A percentile compares a stretch with the other conserved stretches of the same genome.
Conservation (phyloP, 2,329 filamentous ascomycete genomes). For the Podosphaera leucotricha region DNA sequence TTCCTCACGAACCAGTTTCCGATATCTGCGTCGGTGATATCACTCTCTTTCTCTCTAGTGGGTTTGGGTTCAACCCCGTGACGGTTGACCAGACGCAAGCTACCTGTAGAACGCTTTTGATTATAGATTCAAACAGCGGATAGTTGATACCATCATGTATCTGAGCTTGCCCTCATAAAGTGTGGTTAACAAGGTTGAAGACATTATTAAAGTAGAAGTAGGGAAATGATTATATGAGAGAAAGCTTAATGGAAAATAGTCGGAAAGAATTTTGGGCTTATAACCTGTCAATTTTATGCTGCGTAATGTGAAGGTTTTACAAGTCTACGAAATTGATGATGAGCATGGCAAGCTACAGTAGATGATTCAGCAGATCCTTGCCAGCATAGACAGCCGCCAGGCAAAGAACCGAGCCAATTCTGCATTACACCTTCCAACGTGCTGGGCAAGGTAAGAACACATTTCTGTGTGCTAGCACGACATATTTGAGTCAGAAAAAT, state of each 20-base stretch:
- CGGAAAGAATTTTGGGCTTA: background rate
- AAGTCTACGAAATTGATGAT: no score
- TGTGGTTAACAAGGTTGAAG: background rate
- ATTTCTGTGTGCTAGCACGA: no score
- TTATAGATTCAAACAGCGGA: background rate
- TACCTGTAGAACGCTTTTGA: background rate
- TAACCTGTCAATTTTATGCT: background rate
- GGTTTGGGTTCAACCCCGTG: background rate
- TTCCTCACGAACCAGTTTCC: background rate
- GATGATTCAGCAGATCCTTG: no score
- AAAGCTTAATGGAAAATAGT: background rate
- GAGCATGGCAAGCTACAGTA: no score
- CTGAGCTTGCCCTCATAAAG: background rate
- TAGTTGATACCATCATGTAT: background rate
- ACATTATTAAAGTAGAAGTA: background rate
- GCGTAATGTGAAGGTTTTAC: no score
- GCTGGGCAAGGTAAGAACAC: no score
- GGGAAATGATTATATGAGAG: background rate
- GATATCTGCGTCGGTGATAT: background rate
- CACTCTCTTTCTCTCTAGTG: background rate
- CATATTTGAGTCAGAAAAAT: no score
- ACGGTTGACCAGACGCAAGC: background rate
- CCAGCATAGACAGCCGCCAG: no score
- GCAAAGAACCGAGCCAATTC: no score
- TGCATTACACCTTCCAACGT: no score